A percentile compares a stretch with the other conserved stretches of the same genome.
These are phyloP conservation scores for Naganishia liquefaciens DNA, from an alignment of 1,284 basidiomycete species.

Conservation along the genomic window DNA sequence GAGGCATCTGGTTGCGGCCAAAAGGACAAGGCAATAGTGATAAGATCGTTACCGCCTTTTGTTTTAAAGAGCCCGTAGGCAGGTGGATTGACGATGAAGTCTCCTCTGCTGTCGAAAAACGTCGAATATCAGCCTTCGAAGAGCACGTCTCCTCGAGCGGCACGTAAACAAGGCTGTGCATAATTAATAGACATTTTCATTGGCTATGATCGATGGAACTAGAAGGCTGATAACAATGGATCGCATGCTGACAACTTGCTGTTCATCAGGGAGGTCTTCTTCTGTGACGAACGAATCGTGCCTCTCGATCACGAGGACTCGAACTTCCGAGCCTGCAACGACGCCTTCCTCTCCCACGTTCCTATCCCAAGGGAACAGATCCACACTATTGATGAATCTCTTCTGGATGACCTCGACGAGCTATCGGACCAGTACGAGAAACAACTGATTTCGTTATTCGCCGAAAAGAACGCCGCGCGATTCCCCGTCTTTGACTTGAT, in stretches of 20 bases:
- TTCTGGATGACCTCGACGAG: slow-evolving; percentile 74
- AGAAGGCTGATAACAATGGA: neutral
- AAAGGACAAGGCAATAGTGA: too few species aligned
- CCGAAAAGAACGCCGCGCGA: slow-evolving; percentile 81
- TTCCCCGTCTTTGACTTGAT: slow-evolving; percentile 95
- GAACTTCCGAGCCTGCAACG: slow-evolving; percentile 79
- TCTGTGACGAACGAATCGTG: slow-evolving; percentile 94
- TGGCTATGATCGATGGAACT: too few species aligned
- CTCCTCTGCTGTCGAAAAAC: too few species aligned
- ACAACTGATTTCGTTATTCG: slow-evolving; percentile 86
- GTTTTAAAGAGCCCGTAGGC: too few species aligned
- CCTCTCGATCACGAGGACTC: slow-evolving; percentile 90
- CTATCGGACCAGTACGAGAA: slow-evolving; percentile 91
- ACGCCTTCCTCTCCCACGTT: slow-evolving; percentile 81
- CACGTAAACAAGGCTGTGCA: too few species aligned
- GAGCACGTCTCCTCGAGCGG: too few species aligned
- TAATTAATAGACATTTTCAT: too few species aligned
- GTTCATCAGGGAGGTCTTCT: slow-evolving; percentile 84
- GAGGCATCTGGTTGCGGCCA: too few species aligned
- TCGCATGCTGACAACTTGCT: neutral
- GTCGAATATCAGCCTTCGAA: too few species aligned
- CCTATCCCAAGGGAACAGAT: slow-evolving; percentile 73
- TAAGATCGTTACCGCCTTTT: too few species aligned
- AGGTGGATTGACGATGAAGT: too few species aligned
- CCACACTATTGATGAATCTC: slow-evolving; percentile 77